phyloP scores from a whole-genome alignment of 2,329 filamentous ascomycete species.

The Trichoderma sp. region DNA sequence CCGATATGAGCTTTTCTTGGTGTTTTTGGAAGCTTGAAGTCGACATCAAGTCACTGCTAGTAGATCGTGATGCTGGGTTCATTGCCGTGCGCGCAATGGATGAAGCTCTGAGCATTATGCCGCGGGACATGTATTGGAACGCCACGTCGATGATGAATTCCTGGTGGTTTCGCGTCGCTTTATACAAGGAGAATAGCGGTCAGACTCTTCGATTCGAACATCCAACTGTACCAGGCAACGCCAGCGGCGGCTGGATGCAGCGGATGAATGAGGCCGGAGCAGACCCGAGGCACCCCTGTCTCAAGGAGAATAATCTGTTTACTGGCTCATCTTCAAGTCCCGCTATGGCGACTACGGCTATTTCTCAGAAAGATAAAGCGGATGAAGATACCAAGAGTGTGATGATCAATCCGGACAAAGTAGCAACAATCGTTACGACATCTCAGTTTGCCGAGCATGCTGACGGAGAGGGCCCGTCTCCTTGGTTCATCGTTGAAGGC shows the following conservation, averaged over 20 bases:
- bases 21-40: constrained; percentile 85
- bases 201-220: constrained; percentile 76
- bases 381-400: constrained; percentile 33
- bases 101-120: constrained; percentile 83
- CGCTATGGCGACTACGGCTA: constrained; percentile 36
- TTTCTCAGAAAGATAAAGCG: neutral
- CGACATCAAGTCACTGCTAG: constrained; percentile 55
- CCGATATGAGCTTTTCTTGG: constrained; percentile 86
- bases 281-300: constrained; percentile 65
- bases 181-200: constrained; percentile 63
- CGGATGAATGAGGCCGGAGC: constrained; percentile 81
- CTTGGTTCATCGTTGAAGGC: constrained; percentile 88
- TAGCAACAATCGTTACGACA: neutral
- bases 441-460: constrained; percentile 42
- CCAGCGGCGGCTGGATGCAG: constrained; percentile 91
- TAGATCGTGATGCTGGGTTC: constrained; percentile 40
- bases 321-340: constrained; percentile 53
- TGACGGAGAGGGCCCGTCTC: constrained; percentile 56
- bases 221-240: constrained; percentile 78
- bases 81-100: constrained; percentile 88
- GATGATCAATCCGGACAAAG: neutral
- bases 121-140: constrained; percentile 94
- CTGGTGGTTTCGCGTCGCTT: constrained; percentile 73
- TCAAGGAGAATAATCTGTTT: constrained; percentile 58
- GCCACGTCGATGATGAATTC: constrained; percentile 99